Evolutionary conservation across 768 basidiomycete species (phyloP), one percentile per base, ranked within the genome.

Genomic region (Kwoniella bestiolae): DNA sequence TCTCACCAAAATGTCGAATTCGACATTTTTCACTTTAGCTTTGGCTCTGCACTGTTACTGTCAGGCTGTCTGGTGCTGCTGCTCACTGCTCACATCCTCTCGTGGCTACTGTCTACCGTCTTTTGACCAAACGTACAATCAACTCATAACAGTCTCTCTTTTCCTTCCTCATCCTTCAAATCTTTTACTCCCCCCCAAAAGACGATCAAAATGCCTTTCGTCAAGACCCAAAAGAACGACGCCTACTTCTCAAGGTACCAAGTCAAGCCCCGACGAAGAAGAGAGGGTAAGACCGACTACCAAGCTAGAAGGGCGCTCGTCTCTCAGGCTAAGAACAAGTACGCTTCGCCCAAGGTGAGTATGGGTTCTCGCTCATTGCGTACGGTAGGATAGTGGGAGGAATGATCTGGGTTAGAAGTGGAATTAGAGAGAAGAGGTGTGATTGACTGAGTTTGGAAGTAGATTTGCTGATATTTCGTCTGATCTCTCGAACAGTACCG

Each of bases 211-310:
- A 81, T 83, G 95, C 95, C 94, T 67, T 98, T 96, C 87, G 90
- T 96, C 86, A 97, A 97, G 85, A 89, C 90, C 74, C 82, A 94
- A 85, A 97, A 99, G 86, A 91, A 91, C 79, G 88, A 88, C 82
- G 92, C 95, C 78, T 97, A 97, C 89, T 66, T 63, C 61, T 66
- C 67, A 55, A 89, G 94, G 70, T 96, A 90, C 86, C 93, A 96
- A 85, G 94, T 98, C 78, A 98, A 98, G 86, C 96, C 96, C 84
- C 91, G 95, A 81, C 86, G 96, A 80, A 86, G 96, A 73, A 89
- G 94, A 82, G 96, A 99, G 85, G 96, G 96, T 66, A 98, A 95
- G 86, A 99, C 96, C 67, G 96, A 99, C 81, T 99, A 98, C 87
- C 97, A 98, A 77, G 96, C 96, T 70, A 91, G 96, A 74, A 96